Percentiles rank a stretch among this genome's conserved stretches.
These are phyloP conservation scores for Saturnispora kantuleensis DNA, from an alignment of 805 yeast genomes.

Conservation along the genomic window DNA sequence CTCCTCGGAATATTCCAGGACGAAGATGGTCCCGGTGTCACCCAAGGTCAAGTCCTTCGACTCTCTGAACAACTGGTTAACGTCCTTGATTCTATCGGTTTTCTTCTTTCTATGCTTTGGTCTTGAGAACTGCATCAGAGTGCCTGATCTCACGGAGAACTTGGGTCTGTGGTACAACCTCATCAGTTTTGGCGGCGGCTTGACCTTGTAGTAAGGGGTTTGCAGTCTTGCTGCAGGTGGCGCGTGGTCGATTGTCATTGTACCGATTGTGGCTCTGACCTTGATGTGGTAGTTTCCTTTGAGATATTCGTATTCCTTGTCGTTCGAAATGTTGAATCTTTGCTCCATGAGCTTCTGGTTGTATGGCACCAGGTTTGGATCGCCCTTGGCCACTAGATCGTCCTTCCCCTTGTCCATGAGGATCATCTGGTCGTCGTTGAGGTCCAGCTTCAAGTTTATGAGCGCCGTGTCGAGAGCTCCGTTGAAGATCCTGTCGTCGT, in stretches of 20 bases:
- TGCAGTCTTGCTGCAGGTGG: conserved; percentile 80
- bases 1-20: conserved; percentile 88
- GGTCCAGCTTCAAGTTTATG: conserved; percentile 47
- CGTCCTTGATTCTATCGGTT: conserved; percentile 77
- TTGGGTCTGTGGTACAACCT: conserved; percentile 75
- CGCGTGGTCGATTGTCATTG: conserved; percentile 83
- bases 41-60: conserved; percentile 74
- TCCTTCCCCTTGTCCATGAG: conserved; percentile 39
- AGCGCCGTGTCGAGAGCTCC: conserved; percentile 39
- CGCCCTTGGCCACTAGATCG: conserved; percentile 6
- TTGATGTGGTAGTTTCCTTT: conserved; percentile 83
- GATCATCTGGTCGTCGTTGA: conserved; percentile 78
- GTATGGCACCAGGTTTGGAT: conserved; percentile 36
- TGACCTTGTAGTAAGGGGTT: conserved; percentile 83
- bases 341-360: conserved; percentile 43
- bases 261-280: conserved; percentile 87
- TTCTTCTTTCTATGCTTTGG: conserved; percentile 73
- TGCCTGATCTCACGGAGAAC: conserved; percentile 69
- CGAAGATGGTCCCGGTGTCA: conserved; percentile 67
- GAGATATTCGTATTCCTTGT: conserved; percentile 70
- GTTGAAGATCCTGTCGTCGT: conserved; percentile 65
- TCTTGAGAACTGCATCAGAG: conserved; percentile 65
- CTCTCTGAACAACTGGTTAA: conserved; percentile 59
- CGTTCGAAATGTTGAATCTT: conserved; percentile 82
- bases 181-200: conserved; percentile 52